Conservation (phyloP, 1,284 basidiomycete genomes). For the Ceratobasidium sp. region DNA sequence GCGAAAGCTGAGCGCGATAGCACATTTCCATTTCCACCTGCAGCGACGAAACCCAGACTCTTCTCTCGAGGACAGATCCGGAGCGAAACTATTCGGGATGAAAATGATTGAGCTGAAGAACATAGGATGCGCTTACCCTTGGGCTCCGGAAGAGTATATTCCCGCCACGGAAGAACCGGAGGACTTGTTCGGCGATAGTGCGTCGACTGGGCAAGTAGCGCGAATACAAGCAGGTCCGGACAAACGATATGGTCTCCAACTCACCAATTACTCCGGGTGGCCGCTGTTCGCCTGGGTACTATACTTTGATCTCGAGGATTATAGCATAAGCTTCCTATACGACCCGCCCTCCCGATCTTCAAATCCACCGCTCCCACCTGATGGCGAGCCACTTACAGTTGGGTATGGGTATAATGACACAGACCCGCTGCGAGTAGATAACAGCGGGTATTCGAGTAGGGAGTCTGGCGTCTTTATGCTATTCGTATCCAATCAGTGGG, state of each 20-base stretch:
- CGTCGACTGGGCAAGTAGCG: neutral
- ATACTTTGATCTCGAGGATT: slow-evolving; percentile 38
- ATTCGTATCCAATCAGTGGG: slow-evolving; percentile 12
- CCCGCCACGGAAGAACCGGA: neutral
- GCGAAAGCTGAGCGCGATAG: neutral
- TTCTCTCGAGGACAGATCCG: slow-evolving; percentile 5
- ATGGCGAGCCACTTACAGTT: neutral
- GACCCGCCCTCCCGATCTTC: neutral
- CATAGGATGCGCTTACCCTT: neutral
- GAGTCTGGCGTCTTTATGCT: slow-evolving; percentile 32
- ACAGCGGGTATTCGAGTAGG: neutral
- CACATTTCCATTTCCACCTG: slow-evolving; percentile 32
- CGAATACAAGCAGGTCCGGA: neutral
- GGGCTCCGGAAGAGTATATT: neutral
- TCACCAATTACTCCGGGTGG: slow-evolving; percentile 21
- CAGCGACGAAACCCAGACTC: slow-evolving; percentile 8
- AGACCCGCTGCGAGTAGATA: slow-evolving; percentile 9
- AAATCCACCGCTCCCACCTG: neutral
- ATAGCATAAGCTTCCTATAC: slow-evolving; percentile 32
- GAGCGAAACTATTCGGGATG: slow-evolving; percentile 7
- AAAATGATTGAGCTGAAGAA: neutral
- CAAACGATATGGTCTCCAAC: slow-evolving; percentile 16
- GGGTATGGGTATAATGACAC: slow-evolving; percentile 18
- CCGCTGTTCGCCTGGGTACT: slow-evolving; percentile 29
- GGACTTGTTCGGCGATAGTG: slow-evolving; percentile 23